phyloP scores from a whole-genome alignment of 2,329 filamentous ascomycete genomes.

The Aspergillus tubingensis region DNA sequence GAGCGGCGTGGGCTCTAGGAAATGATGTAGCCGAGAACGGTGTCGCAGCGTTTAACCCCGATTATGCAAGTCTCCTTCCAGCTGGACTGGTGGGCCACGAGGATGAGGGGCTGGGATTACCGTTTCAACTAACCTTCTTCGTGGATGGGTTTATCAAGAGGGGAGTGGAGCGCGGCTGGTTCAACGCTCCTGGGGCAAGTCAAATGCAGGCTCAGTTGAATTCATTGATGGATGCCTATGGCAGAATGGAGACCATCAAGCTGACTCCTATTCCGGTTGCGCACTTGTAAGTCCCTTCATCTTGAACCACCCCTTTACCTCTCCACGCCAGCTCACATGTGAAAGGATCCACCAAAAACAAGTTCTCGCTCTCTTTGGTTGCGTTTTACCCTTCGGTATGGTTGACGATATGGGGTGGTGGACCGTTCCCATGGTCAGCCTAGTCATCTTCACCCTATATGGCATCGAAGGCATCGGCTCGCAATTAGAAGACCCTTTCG shows the following conservation, averaged over 20 bases:
- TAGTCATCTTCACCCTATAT: slow-evolving; percentile 66
- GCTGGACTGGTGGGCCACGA: slow-evolving; percentile 56
- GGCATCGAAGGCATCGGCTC: slow-evolving; percentile 65
- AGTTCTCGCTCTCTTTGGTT: slow-evolving; percentile 62
- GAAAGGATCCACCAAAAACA: slow-evolving; percentile 63
- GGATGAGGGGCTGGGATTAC: slow-evolving; percentile 60
- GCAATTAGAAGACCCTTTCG: slow-evolving; percentile 67
- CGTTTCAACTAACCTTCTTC: slow-evolving; percentile 62
- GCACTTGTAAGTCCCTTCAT: slow-evolving; percentile 46
- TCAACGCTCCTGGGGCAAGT: slow-evolving; percentile 60
- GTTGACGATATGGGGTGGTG: slow-evolving; percentile 66
- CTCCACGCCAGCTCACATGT: neutral
- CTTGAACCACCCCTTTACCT: neutral
- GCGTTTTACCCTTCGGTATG: slow-evolving; percentile 64
- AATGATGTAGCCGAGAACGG: slow-evolving; percentile 35
- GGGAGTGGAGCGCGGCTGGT: slow-evolving; percentile 59
- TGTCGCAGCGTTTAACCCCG: slow-evolving; percentile 41
- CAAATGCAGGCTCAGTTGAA: slow-evolving; percentile 62
- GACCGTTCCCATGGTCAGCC: slow-evolving; percentile 59
- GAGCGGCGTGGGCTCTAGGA: slow-evolving; percentile 44
- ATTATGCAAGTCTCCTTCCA: slow-evolving; percentile 56
- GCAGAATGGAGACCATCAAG: slow-evolving; percentile 66
- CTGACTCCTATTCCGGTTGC: slow-evolving; percentile 66
- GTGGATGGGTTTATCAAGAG: slow-evolving; percentile 63
- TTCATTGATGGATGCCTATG: slow-evolving; percentile 59